A percentile compares a stretch with the other conserved stretches of the same genome.
Evolutionary conservation across 2,329 filamentous ascomycete genomes (phyloP).

Genomic region (Pezicula carpinea): DNA sequence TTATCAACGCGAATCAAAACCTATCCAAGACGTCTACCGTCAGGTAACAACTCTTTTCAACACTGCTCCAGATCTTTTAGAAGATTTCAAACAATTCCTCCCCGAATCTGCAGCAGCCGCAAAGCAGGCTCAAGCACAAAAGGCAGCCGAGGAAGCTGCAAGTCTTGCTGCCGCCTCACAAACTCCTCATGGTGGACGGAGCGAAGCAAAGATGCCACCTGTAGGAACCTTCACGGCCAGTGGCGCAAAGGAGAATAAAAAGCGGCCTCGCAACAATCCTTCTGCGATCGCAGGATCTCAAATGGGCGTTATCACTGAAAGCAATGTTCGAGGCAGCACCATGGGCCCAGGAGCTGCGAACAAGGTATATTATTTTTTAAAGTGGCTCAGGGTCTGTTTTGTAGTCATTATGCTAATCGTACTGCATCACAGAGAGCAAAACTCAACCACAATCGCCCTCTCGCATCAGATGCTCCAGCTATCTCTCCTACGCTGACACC

Average conservation of each 20-base stretch:
- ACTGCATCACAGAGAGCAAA: slow-evolving; percentile 53
- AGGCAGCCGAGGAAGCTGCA: slow-evolving; percentile 51
- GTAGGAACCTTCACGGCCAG: slow-evolving; percentile 90
- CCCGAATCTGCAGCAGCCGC: slow-evolving; percentile 78
- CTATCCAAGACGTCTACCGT: slow-evolving; percentile 95
- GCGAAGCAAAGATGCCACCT: slow-evolving; percentile 73
- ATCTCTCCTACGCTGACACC: slow-evolving; percentile 86
- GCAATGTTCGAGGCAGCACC: slow-evolving; percentile 20
- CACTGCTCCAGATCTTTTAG: slow-evolving; percentile 85
- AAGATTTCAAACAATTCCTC: slow-evolving; percentile 98
- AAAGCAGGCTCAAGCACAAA: slow-evolving; percentile 41
- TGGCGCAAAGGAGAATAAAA: slow-evolving; percentile 81
- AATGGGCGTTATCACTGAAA: slow-evolving; percentile 18
- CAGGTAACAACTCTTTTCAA: slow-evolving; percentile 95
- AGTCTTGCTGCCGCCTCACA: slow-evolving; percentile 63
- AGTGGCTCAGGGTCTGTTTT: too few species aligned
- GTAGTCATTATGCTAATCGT: slow-evolving; percentile 4
- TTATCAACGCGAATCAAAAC: slow-evolving; percentile 96
- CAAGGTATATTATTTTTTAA: slow-evolving; percentile 38
- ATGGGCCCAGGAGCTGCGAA: slow-evolving; percentile 34
- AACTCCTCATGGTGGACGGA: slow-evolving; percentile 39
- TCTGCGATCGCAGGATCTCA: slow-evolving; percentile 30
- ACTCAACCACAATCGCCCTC: slow-evolving; percentile 58
- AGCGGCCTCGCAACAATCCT: slow-evolving; percentile 54
- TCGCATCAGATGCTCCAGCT: slow-evolving; percentile 21